These are phyloP conservation scores for Hypoxylon crocopeplum DNA, from an alignment of 495 filamentous ascomycete genomes.

Conservation along the genomic window DNA sequence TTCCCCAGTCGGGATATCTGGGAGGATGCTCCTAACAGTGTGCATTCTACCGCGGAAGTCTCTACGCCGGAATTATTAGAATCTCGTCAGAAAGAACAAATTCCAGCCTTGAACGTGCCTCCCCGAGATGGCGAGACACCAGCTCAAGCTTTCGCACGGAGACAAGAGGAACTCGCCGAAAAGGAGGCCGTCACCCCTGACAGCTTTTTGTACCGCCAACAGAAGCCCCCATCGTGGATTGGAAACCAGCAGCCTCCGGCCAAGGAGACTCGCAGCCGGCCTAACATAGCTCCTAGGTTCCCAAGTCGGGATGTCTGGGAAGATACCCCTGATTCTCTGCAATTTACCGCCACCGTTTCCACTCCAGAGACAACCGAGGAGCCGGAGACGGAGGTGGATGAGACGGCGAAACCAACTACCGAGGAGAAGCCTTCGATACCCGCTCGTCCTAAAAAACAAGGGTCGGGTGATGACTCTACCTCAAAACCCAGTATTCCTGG, in stretches of 20 bases:
- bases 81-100: conserved; percentile 43
- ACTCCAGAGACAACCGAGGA: conserved; percentile 63
- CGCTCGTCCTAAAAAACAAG: conserved; percentile 50
- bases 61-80: conserved; percentile 74
- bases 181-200: conserved; percentile 49
- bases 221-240: conserved; percentile 55
- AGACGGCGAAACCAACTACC: conserved; percentile 36
- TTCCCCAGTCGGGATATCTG: conserved; percentile 96
- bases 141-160: conserved; percentile 59
- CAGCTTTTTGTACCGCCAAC: conserved; percentile 52
- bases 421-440: conserved; percentile 54
- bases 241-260: conserved; percentile 51
- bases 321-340: conserved; percentile 84
- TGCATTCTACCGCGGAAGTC: conserved; percentile 83
- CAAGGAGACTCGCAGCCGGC: conserved; percentile 46
- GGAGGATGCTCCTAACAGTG: conserved; percentile 93
- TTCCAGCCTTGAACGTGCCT: conserved; percentile 30
- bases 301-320: conserved; percentile 98
- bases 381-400: conserved; percentile 43
- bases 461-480: conserved; percentile 51
- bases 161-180: conserved; percentile 62
- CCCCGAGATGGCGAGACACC: conserved; percentile 53
- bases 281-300: conserved; percentile 74
- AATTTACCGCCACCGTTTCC: conserved; percentile 80
- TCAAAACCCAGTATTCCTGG: conserved; percentile 54